Evolutionary conservation across 371 early-diverging fungal genomes (phyloP).

Genomic region (Thermomucor indicae-seudaticae): DNA sequence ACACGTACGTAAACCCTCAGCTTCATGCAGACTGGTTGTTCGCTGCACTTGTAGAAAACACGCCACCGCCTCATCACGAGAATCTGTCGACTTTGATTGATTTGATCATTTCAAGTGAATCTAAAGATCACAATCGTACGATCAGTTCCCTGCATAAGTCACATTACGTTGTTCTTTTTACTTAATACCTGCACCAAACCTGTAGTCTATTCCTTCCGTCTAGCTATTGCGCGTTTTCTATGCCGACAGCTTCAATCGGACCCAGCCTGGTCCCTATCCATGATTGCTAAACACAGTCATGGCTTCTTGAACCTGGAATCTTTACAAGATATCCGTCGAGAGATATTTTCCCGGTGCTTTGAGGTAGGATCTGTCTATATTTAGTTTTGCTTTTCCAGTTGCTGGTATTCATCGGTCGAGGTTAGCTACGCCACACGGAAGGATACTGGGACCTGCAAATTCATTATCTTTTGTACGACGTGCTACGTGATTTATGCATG

Average conservation of each 20-base stretch:
- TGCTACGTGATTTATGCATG: slow-evolving; percentile 13
- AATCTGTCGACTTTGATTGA: too few relatives aligned
- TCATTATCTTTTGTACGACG: slow-evolving; percentile 9
- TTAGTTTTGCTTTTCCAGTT: neutral
- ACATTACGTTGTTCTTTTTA: too few relatives aligned
- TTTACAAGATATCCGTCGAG: slow-evolving; percentile 1
- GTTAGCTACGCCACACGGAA: slow-evolving; percentile 12
- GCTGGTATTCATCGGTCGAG: too few relatives aligned
- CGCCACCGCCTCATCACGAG: too few relatives aligned
- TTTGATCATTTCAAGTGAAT: too few relatives aligned
- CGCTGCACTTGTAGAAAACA: too few relatives aligned
- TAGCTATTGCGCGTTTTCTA: neutral
- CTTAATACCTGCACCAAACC: too few relatives aligned
- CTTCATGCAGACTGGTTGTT: too few relatives aligned
- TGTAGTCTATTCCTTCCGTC: slow-evolving; percentile 1
- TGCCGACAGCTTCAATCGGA: slow-evolving; percentile 2
- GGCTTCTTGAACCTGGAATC: neutral
- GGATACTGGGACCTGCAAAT: slow-evolving; percentile 12
- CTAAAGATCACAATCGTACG: too few relatives aligned
- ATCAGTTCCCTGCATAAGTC: too few relatives aligned
- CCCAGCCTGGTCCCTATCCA: slow-evolving; percentile 1
- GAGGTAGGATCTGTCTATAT: slow-evolving; percentile 7
- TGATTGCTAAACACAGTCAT: slow-evolving; percentile 3
- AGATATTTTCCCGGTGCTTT: slow-evolving; percentile 8
- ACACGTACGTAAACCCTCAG: too few relatives aligned